Percentiles rank a stretch among this genome's conserved stretches.
Evolutionary conservation across 2,329 filamentous ascomycete genomes (phyloP).

Genomic region (Colletotrichum falcatum): DNA sequence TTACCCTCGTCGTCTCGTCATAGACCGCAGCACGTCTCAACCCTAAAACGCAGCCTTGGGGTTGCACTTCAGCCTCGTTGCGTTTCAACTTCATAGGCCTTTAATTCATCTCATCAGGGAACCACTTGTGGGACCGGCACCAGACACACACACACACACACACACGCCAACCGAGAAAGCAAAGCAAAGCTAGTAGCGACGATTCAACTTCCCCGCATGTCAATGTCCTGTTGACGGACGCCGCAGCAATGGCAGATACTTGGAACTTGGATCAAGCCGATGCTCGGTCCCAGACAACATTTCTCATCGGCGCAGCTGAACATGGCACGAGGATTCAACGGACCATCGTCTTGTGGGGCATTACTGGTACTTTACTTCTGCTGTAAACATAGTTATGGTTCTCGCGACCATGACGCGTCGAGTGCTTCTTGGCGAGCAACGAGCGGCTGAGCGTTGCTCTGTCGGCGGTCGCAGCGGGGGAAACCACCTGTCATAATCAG

Average conservation of each 20-base stretch:
- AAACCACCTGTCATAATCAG: background rate
- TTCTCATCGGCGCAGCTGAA: background rate
- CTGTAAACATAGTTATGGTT: no score
- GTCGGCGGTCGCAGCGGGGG: background rate
- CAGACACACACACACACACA: background rate
- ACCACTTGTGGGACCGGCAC: background rate
- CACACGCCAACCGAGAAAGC: background rate
- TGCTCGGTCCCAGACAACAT: background rate
- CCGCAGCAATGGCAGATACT: background rate
- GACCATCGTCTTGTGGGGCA: background rate
- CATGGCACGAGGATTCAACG: background rate
- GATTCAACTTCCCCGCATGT: background rate
- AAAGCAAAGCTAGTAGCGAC: background rate
- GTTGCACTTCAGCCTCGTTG: background rate
- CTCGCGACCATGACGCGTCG: background rate
- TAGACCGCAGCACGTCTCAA: background rate
- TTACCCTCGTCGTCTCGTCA: background rate
- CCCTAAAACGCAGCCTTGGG: background rate
- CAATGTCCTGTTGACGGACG: background rate
- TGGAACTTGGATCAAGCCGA: background rate
- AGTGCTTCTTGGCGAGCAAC: background rate
- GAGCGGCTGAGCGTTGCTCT: background rate
- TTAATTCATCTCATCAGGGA: background rate
- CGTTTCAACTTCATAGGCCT: background rate
- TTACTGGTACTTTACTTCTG: background rate